Conservation (phyloP, 164 flowering plant species). For the Vitis rupestris region DNA sequence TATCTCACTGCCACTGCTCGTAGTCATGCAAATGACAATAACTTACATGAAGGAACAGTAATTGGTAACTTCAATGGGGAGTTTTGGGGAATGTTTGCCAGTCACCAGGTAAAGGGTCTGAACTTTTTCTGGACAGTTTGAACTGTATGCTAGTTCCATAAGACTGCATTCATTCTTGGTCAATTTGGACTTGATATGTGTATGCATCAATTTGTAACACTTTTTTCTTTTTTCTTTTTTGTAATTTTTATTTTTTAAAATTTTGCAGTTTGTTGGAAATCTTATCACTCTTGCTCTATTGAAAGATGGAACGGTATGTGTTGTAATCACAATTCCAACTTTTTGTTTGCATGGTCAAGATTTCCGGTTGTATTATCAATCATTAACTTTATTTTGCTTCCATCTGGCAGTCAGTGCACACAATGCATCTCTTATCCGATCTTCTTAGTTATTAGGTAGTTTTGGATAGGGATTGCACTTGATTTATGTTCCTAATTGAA, state of each 20-base stretch:
- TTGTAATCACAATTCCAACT: slow-evolving; percentile 1
- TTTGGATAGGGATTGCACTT: no score
- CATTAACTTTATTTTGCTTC: neutral
- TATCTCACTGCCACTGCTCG: slow-evolving; percentile 87
- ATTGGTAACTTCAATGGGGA: slow-evolving; percentile 92
- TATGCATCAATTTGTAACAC: neutral
- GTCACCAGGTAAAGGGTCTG: slow-evolving; percentile 65
- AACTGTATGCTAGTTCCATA: neutral
- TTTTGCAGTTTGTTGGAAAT: slow-evolving; percentile 81
- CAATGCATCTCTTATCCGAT: no score
- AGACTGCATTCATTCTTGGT: neutral
- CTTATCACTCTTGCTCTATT: slow-evolving; percentile 68
- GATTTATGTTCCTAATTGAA: no score
- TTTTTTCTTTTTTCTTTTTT: neutral
- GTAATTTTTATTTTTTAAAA: neutral
- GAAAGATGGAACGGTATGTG: slow-evolving; percentile 57
- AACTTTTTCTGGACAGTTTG: neutral
- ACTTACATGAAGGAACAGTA: slow-evolving; percentile 76
- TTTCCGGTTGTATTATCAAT: neutral
- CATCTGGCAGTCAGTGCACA: no score
- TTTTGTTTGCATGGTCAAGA: neutral
- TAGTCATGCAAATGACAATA: slow-evolving; percentile 60
- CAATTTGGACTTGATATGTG: neutral
- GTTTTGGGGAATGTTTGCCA: slow-evolving; percentile 89
- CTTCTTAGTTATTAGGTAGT: no score